Base-by-base conservation (phyloP, 2,329 filamentous ascomycete genomes). In the Sodiomyces alkalinus region DNA sequence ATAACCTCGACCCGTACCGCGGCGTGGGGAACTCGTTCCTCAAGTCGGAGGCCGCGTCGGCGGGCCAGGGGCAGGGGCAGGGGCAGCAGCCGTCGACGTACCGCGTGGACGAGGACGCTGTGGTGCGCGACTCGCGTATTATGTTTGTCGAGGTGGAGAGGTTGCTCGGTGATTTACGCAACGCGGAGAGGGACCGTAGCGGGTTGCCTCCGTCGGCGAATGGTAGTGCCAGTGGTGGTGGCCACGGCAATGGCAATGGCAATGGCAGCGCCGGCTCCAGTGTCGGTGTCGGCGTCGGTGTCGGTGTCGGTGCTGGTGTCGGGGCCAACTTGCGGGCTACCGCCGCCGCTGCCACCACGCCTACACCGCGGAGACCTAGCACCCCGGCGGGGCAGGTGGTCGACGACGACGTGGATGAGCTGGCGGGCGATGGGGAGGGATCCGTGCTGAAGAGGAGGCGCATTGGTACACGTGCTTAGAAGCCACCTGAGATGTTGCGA, bases 91-190 rank as follows among this genome's bases (percentile, higher is more conserved):
- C 27, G 3, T 29, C 27, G 2, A 29, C 27, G 8, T 80, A 79
- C 40, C 69, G 75, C 40, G 62, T 76, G 9, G 77, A 83, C 38
- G 83, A 92, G 51, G 82, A 87, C 20, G 82, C 80, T 4, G 75
- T 94, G 17, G 86, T 93, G 18, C 77, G 80, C 33, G 83, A 92
- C 45, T 85, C 86, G 1, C 64, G 78, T 32, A 79, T 82, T 49
- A 94, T 94, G 85, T 92, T 83, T 43, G 66, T 79, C 33, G 80
- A 87, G 50, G 81, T 92, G 2, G 79, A 92, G 54, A 74, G 78
- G 47, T 68, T 79, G 13, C 67, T 92, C 11, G 72, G 68, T 21
- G 75, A 79, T 40, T 76, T 86, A 60, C 70, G 82, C 17, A 78
- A 73, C 29, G 79, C 78, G 2, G 80, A 92, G 45, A 64, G 64